These are phyloP conservation scores for Ettlia oleoabundans DNA, from an alignment of 139 green algal genomes.

Conservation along the genomic window DNA sequence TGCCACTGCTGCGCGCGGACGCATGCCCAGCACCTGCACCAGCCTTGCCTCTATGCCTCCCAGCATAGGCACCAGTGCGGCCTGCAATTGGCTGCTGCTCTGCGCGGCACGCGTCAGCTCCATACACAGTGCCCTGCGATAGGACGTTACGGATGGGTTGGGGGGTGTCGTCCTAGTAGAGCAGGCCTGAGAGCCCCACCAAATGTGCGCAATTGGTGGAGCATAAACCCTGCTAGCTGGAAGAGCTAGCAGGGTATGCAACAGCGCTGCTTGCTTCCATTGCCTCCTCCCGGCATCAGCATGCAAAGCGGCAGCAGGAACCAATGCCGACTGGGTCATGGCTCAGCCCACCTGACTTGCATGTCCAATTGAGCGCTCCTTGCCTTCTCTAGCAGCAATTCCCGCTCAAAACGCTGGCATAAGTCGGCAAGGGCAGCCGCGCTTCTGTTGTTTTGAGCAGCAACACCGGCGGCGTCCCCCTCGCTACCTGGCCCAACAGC, in stretches of 20 bases:
- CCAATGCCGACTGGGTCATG: too few species aligned
- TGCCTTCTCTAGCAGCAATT: constrained; percentile 38
- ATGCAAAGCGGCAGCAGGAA: too few species aligned
- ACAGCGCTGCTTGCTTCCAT: too few species aligned
- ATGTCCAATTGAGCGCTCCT: constrained; percentile 24
- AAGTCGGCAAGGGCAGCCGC: neutral
- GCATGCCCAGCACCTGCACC: constrained; percentile 17
- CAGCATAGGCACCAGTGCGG: constrained; percentile 37
- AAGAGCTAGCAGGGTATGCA: too few species aligned
- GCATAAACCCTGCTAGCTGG: too few species aligned
- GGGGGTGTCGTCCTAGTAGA: neutral
- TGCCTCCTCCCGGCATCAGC: too few species aligned
- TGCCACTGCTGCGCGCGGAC: neutral
- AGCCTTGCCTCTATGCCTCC: constrained; percentile 36
- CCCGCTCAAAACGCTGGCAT: constrained; percentile 31
- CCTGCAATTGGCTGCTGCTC: constrained; percentile 23
- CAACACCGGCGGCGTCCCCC: neutral
- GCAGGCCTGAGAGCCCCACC: too few species aligned
- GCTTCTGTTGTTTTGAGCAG: neutral
- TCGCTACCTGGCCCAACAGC: neutral
- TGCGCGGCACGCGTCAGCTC: constrained; percentile 38
- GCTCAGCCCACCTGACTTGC: constrained; percentile 30
- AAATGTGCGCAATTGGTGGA: too few species aligned
- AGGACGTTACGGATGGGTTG: too few species aligned
- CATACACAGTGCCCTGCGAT: constrained; percentile 42